These are phyloP conservation scores for Ascochyta fabae DNA, from an alignment of 2,329 filamentous ascomycete genomes.

Conservation along the genomic window DNA sequence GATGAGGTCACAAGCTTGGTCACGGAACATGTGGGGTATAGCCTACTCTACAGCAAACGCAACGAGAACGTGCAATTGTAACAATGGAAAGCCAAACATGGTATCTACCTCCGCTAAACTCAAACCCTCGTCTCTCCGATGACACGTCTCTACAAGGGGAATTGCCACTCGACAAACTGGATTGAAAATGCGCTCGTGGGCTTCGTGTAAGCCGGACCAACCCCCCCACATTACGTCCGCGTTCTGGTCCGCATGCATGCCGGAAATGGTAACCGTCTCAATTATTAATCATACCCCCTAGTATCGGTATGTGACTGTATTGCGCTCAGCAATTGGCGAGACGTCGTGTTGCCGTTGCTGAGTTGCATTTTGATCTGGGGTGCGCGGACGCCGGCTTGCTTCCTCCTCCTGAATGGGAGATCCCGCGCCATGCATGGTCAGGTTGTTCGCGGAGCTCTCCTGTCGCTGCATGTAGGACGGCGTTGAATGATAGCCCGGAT, in stretches of 20 bases:
- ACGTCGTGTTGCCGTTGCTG: slow-evolving; percentile 35
- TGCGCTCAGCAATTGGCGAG: slow-evolving; percentile 46
- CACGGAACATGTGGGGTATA: slow-evolving; percentile 12
- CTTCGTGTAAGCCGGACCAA: background rate
- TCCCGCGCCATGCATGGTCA: slow-evolving; percentile 56
- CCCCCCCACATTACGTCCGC: slow-evolving; percentile 13
- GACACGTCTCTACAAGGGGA: background rate
- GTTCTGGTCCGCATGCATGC: slow-evolving; percentile 8
- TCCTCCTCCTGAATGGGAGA: slow-evolving; percentile 35
- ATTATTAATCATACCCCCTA: slow-evolving; percentile 23
- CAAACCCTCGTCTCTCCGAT: background rate
- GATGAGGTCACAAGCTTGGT: slow-evolving; percentile 24
- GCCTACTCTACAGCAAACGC: background rate
- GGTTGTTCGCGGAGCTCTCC: slow-evolving; percentile 50
- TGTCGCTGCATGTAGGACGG: slow-evolving; percentile 54
- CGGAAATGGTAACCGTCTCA: slow-evolving; percentile 7
- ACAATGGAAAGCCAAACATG: background rate
- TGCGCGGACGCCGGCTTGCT: slow-evolving; percentile 31
- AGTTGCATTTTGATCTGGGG: slow-evolving; percentile 30
- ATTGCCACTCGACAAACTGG: background rate
- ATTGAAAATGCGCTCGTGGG: background rate
- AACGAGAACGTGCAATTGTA: background rate
- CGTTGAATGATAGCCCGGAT: slow-evolving; percentile 48
- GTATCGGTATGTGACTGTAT: slow-evolving; percentile 48
- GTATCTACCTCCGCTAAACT: slow-evolving; percentile 1